Conservation (phyloP, 768 basidiomycete species). For the Leccinum obscurum region DNA sequence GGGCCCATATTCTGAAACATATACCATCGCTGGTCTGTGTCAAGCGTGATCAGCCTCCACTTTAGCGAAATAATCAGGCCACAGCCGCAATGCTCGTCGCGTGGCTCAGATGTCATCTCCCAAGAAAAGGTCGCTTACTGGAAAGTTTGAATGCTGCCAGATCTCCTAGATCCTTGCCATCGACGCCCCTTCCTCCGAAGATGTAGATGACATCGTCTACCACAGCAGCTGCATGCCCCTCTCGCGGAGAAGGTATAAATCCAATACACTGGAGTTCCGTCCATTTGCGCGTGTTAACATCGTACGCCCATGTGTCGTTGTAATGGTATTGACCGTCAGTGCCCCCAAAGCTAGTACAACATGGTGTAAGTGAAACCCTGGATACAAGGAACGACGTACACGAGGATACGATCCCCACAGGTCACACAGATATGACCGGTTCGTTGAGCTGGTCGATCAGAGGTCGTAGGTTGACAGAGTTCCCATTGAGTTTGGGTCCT, state of each 20-base stretch:
- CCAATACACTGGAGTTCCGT: slow-evolving; percentile 94
- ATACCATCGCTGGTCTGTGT: slow-evolving; percentile 93
- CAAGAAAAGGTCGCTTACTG: slow-evolving; percentile 56
- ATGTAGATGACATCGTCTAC: slow-evolving; percentile 98
- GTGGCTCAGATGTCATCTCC: slow-evolving; percentile 2
- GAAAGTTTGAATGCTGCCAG: slow-evolving; percentile 96
- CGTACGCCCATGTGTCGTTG: slow-evolving; percentile 98
- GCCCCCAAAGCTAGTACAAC: slow-evolving; percentile 79
- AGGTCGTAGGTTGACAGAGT: slow-evolving; percentile 57
- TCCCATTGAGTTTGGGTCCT: slow-evolving; percentile 88
- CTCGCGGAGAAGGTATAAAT: slow-evolving; percentile 91
- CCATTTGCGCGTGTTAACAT: slow-evolving; percentile 79
- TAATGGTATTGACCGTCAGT: slow-evolving; percentile 99
- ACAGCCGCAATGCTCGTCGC: neutral
- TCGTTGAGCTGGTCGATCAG: slow-evolving; percentile 72
- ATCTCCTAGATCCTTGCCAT: slow-evolving; percentile 94
- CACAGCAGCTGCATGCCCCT: slow-evolving; percentile 94
- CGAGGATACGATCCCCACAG: slow-evolving; percentile 76
- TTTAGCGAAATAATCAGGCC: slow-evolving; percentile 4
- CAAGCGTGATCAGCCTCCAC: slow-evolving; percentile 12
- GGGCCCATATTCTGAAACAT: slow-evolving; percentile 99
- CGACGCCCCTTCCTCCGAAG: slow-evolving; percentile 95
- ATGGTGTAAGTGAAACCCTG: slow-evolving; percentile 15
- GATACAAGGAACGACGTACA: slow-evolving; percentile 52
- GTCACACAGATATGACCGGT: slow-evolving; percentile 93